Percentiles rank a stretch among this genome's conserved stretches.
phyloP scores from a whole-genome alignment of 768 basidiomycete species.

The Gloeophyllum trabeum region DNA sequence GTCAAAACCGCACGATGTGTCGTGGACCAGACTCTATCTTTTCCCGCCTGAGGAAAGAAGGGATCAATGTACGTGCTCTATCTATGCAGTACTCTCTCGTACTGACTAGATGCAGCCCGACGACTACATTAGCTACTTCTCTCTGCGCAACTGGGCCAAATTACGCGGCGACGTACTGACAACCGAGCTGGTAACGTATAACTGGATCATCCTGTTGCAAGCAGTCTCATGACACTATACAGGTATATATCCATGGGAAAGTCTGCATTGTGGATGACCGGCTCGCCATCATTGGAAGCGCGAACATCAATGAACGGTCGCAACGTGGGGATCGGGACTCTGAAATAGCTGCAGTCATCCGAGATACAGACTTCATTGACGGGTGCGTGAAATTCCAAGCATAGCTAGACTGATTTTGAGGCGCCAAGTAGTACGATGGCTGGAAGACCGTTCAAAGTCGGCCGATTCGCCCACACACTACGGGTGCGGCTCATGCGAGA shows the following conservation, averaged over 20 bases:
- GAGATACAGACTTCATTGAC: slow-evolving; percentile 96
- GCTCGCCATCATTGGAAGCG: slow-evolving; percentile 87
- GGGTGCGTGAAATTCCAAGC: slow-evolving; percentile 34
- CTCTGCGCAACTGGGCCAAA: slow-evolving; percentile 89
- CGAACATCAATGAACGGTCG: slow-evolving; percentile 96
- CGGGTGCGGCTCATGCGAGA: slow-evolving; percentile 94
- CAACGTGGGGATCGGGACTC: slow-evolving; percentile 95
- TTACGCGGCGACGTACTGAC: slow-evolving; percentile 73
- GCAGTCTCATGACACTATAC: slow-evolving; percentile 8
- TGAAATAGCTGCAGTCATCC: slow-evolving; percentile 83
- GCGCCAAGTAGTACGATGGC: slow-evolving; percentile 66
- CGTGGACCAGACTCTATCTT: slow-evolving; percentile 92
- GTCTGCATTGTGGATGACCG: slow-evolving; percentile 91
- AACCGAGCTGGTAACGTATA: slow-evolving; percentile 66
- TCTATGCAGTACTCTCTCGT: slow-evolving; percentile 2
- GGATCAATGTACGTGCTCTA: slow-evolving; percentile 61
- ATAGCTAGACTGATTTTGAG: not conserved
- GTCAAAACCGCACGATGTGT: slow-evolving; percentile 82
- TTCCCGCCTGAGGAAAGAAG: slow-evolving; percentile 70
- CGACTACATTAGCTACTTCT: slow-evolving; percentile 86
- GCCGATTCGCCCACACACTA: slow-evolving; percentile 91
- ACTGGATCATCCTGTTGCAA: not conserved
- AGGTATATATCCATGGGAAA: slow-evolving; percentile 89
- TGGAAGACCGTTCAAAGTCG: slow-evolving; percentile 89
- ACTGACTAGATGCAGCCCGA: slow-evolving; percentile 51